Base-by-base conservation (phyloP, 1,284 basidiomycete genomes). In the Xerocomus nothofagi region DNA sequence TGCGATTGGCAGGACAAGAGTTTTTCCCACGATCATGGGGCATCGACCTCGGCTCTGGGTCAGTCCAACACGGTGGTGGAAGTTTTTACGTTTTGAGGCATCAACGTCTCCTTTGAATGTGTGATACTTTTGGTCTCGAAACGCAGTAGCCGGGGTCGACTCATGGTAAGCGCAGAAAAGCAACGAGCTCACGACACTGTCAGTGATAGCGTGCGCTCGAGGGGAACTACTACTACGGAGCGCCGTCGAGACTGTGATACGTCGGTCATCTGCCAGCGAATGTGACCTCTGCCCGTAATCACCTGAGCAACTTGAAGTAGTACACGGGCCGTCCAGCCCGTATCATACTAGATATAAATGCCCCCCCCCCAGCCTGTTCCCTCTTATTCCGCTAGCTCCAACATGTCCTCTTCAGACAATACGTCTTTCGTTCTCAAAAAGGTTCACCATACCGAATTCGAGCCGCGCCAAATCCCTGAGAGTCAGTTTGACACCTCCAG, bases 381-480 rank as follows among this genome's bases (percentile, higher is more conserved):
- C 15, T 36, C 12, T 34, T 14, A 27, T 17, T 23, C 40, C 15
- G 6, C 27, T 18, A 31, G 29, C 27, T 24, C 38, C 46, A 46
- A 26, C 51, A 88, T 87, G 82, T 76, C 80, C 31, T 34, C 17
- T 32, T 32, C 27, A 23, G 77, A 86, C 66, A 93, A 93, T 69
- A 80, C 76, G 43, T 91, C 89, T 10, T 91, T 93, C 65, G 86
- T 94, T 44, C 77, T 95, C 44, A 79, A 81, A 43, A 80, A 76
- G 41, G 73, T 93, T 58, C 77, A 91, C n/a, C 76, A 90, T 45
- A 81, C 86, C 52, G 74, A 73, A 39, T 93, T 82, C 60, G 90
- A 93, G 61, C 75, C 91, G 58, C 77, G 90, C 4, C 85, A 88
- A 6, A 80, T 97, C 51, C 92, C 91, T 23, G 78, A 88, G 50